Conservation (phyloP, 1,139 yeast species). For the Diutina sp. region DNA sequence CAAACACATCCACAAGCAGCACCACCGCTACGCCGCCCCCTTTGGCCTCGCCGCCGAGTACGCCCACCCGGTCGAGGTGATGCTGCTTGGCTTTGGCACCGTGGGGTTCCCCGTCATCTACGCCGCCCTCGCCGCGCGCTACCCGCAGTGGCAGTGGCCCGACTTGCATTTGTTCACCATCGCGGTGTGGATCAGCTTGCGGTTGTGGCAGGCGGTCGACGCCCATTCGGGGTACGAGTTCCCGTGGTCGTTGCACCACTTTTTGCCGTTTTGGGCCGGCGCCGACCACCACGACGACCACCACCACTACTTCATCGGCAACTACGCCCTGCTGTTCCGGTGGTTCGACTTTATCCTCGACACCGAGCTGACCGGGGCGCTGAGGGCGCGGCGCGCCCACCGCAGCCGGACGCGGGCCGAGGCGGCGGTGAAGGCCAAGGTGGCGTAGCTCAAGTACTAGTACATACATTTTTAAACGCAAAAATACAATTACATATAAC, state of each 20-base stretch:
- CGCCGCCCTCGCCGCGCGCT: constrained; percentile 21
- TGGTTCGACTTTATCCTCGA: constrained; percentile 82
- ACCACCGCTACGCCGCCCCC: constrained; percentile 94
- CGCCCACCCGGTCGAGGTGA: constrained; percentile 90
- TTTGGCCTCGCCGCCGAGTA: constrained; percentile 94
- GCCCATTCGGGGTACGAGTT: constrained; percentile 96
- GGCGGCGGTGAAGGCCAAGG: background rate
- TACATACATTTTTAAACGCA: background rate
- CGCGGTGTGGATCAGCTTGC: constrained; percentile 73
- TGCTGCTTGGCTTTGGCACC: constrained; percentile 84
- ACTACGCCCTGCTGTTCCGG: constrained; percentile 86
- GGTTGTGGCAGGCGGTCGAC: constrained; percentile 90
- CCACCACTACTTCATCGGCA: constrained; percentile 87
- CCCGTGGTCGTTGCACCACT: constrained; percentile 89
- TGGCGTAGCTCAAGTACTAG: background rate
- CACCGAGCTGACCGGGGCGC: constrained; percentile 73
- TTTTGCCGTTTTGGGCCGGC: constrained; percentile 94
- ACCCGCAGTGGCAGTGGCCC: constrained; percentile 5
- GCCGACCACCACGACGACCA: constrained; percentile 97
- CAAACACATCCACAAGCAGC: constrained; percentile 89
- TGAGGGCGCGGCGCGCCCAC: constrained; percentile 34
- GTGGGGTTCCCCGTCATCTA: constrained; percentile 79
- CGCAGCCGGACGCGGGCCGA: background rate
- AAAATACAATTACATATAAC: background rate
- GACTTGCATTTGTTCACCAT: constrained; percentile 77